Conservation (phyloP, 2,329 filamentous ascomycete species). For the Pseudogymnoascus sp. region DNA sequence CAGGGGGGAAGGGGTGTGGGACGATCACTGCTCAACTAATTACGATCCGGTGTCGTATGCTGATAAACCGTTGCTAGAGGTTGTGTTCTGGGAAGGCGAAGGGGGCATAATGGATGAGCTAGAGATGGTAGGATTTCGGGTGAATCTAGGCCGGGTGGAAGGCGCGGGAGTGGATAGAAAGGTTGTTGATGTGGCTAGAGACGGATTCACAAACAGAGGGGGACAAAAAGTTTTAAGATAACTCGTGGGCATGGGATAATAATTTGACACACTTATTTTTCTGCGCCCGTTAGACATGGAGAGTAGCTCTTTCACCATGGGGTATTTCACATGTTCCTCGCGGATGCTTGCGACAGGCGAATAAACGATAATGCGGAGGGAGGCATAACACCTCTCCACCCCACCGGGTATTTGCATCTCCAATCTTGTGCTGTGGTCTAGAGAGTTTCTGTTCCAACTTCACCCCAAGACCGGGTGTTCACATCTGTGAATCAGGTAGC, state of each 20-base stretch:
- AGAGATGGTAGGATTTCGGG: neutral
- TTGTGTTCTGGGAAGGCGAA: neutral
- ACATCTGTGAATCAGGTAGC: neutral
- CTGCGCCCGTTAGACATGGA: neutral
- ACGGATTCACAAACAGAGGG: neutral
- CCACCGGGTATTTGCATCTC: neutral
- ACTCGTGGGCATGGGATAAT: neutral
- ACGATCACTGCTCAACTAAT: constrained; percentile 5
- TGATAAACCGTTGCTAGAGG: neutral
- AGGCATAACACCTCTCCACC: too few species aligned
- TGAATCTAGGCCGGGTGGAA: neutral
- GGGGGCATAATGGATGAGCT: neutral
- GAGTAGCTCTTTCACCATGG: constrained; percentile 22
- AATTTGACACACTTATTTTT: neutral
- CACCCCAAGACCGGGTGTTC: neutral
- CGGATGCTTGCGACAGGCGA: neutral
- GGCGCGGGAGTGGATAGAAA: neutral
- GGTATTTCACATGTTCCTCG: constrained; percentile 19
- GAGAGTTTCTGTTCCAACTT: neutral
- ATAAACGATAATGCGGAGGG: neutral
- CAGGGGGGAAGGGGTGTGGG: neutral
- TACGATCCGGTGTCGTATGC: neutral
- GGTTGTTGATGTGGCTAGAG: neutral
- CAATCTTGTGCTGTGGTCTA: neutral
- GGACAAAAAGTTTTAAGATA: neutral